A percentile compares a stretch with the other conserved stretches of the same genome.
Evolutionary conservation across 1,139 yeast genomes (phyloP).

Genomic region (Saccharomyces hybrid): DNA sequence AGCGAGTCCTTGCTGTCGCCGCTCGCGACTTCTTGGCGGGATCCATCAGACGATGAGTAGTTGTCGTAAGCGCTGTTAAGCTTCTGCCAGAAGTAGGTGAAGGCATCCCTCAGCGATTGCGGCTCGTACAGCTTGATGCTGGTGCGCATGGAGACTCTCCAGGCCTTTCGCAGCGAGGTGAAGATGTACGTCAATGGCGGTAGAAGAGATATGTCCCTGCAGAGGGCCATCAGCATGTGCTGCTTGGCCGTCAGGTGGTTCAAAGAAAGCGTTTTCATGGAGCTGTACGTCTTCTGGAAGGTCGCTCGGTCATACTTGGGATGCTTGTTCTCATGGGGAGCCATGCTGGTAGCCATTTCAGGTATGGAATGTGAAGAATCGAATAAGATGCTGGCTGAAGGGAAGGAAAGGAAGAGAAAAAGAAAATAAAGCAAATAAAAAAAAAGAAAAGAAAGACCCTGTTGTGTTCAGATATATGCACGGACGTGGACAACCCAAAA

Average conservation of each 20-base stretch:
- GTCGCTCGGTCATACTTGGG: constrained; percentile 2
- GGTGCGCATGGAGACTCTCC: constrained; percentile 22
- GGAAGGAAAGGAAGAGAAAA: neutral
- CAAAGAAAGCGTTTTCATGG: constrained; percentile 26
- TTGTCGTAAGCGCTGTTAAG: constrained; percentile 3
- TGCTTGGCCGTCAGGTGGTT: constrained; percentile 57
- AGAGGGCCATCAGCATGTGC: constrained; percentile 63
- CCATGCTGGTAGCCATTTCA: neutral
- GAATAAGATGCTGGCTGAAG: neutral
- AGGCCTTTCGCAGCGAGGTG: constrained; percentile 46
- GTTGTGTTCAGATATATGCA: neutral
- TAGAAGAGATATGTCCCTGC: constrained; percentile 63
- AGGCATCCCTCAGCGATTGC: constrained; percentile 27
- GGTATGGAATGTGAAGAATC: neutral
- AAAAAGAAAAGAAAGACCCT: neutral
- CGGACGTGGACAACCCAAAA: neutral
- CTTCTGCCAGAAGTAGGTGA: constrained; percentile 32
- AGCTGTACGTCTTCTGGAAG: constrained; percentile 15
- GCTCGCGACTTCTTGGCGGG: neutral
- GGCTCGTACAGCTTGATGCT: constrained; percentile 27
- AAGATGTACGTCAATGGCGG: constrained; percentile 55
- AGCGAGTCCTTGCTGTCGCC: constrained; percentile 17
- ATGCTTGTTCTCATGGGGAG: neutral
- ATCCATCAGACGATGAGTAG: constrained; percentile 2
- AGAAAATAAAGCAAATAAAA: neutral